Evolutionary conservation across 768 basidiomycete species (phyloP), one percentile per base, ranked within the genome.

Genomic region (Leccinum rimulosum): DNA sequence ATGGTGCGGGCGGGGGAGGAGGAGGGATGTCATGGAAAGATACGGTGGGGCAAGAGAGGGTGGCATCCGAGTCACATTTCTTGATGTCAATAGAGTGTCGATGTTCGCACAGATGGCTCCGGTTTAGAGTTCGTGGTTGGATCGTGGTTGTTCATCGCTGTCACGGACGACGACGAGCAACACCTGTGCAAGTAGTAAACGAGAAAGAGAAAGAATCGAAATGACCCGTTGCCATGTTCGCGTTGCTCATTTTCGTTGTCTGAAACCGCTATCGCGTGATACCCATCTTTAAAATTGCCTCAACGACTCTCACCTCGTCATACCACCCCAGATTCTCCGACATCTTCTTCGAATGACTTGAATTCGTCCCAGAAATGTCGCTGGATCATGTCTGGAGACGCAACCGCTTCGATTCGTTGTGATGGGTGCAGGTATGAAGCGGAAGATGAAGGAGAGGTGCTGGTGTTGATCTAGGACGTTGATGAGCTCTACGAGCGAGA

Each of bases 1-100:
- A 82, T 0, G 89, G 86, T 56, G 76, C 66, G 6, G 79, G 75
- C 28, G 75, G 54, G 17, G 61, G 22, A 10, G 70, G 58, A 47
- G 64, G 63, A 36, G 66, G 59, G 27, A 66, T 57, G 40, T 66
- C 59, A 17, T 63, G 58, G 11, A 68, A 31, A 48, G 65, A 67
- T 3, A 58, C 6, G 3, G 54, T 58, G 4, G 58, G 63, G 11
- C 60, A 67, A 48, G 59, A 51, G 15, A 38, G 52, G n/a, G 62
- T 11, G 10, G 36, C 33, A 40, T 57, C 50, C 12, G 45, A 51
- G 33, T 55, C 59, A 61, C 51, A 19, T 48, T 67, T 50, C 50
- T 69, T 65, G 51, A 59, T 53, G 50, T 69, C 67, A 2, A 63
- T n/a, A 12, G 63, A 71, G 40, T 1, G 61, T 60, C 19, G 57